Evolutionary conservation across 176 grass and related monocot species (phyloP), one percentile per base, ranked within the genome.

Genomic region (Musa beccarii): DNA sequence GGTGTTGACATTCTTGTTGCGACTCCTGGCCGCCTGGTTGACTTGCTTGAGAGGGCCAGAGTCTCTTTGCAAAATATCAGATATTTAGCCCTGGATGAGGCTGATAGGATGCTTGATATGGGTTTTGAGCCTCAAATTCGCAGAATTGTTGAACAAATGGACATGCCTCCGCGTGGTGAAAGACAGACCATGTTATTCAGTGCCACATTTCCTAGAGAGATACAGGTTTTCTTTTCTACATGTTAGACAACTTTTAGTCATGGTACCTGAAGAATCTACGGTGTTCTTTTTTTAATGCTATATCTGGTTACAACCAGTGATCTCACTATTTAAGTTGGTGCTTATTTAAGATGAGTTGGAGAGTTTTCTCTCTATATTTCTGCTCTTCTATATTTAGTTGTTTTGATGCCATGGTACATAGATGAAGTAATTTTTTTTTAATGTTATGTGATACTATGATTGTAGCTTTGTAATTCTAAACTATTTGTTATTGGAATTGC

Each of bases 61-160:
- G 89, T 96, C 54, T 92, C 89, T 82, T 84, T 96, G 21, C 86
- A 92, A 75, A 83, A 85, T 89, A 86, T 96, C 66, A 83, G 66
- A 52, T 92, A 79, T 72, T 79, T 96, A 25, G 85, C 87, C 72
- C 90, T 96, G 65, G 93, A 96, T 86, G 93, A 96, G 80, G 93
- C 93, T 72, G 89, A 96, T 86, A 79, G 93, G 52, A 96, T 96
- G 93, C 87, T 96, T 3, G 93, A 96, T 76, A 96, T 96, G 93
- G 93, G 93, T 59, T 96, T 96, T 63, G 93, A 96, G 71, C 93
- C 93, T 76, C 93, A 96, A 51, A 92, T 96, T 49, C 87, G 93
- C 43, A 96, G 92, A 53, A 96, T 92, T 81, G 89, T 96, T 73
- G 92, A 96, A 66, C 88, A 91, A 54, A 92, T 86, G 78, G 92